phyloP scores from a whole-genome alignment of 306 rosid species.

The Albizia julibrissin region DNA sequence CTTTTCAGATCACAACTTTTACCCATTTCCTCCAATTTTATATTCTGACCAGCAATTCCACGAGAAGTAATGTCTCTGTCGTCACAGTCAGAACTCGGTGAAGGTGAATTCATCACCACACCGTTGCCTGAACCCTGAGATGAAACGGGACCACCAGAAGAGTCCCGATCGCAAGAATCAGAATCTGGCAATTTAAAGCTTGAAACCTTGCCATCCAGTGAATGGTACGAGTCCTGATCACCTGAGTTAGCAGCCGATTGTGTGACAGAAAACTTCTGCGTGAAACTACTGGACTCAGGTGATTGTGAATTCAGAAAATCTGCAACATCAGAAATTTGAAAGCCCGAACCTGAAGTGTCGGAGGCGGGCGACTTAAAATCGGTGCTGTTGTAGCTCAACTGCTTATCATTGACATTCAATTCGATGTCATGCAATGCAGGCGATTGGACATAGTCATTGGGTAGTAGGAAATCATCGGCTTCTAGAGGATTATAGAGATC shows the following conservation, averaged over 20 bases:
- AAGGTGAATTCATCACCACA: constrained; percentile 33
- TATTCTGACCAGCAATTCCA: constrained; percentile 42
- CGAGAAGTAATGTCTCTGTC: constrained; percentile 50
- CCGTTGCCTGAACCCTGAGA: constrained; percentile 57
- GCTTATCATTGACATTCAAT: neutral
- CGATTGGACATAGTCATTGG: constrained; percentile 31
- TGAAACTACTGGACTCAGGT: neutral
- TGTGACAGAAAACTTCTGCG: constrained; percentile 4
- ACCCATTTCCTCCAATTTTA: constrained; percentile 56
- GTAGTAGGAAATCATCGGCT: constrained; percentile 53
- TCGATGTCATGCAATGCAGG: neutral
- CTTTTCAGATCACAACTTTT: constrained; percentile 65
- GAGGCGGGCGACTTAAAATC: constrained; percentile 47
- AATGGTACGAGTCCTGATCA: constrained; percentile 22
- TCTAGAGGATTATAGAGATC: constrained; percentile 59
- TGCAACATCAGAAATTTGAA: constrained; percentile 34
- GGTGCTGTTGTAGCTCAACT: neutral
- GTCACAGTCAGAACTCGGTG: constrained; percentile 35
- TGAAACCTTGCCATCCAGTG: constrained; percentile 28
- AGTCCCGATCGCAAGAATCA: constrained; percentile 40
- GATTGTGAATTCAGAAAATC: constrained; percentile 47
- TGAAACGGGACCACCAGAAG: constrained; percentile 48
- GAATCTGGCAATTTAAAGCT: constrained; percentile 32
- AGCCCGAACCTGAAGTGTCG: constrained; percentile 19
- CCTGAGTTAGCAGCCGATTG: constrained; percentile 23